These are phyloP conservation scores for Epithemia pelagica DNA, from an alignment of 108 stramenopile species.

Conservation along the genomic window DNA sequence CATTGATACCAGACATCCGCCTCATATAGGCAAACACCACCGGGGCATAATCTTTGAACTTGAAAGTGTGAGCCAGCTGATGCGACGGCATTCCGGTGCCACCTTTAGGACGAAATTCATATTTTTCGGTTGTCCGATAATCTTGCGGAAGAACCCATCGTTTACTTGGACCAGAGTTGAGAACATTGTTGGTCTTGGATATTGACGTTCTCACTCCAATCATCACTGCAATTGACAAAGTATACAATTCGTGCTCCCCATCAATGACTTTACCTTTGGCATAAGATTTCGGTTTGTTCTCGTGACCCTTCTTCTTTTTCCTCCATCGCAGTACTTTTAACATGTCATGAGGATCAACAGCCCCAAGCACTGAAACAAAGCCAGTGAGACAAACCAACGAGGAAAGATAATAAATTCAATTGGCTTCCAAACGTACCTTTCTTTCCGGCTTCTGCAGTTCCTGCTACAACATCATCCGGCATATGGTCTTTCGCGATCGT, in stretches of 20 bases:
- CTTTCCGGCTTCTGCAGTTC: constrained; percentile 33
- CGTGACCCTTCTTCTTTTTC: constrained; percentile 16
- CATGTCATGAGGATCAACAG: constrained; percentile 49
- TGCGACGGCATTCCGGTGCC: constrained; percentile 92
- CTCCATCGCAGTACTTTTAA: constrained; percentile 34
- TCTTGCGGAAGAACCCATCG: constrained; percentile 72
- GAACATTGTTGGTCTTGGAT: constrained; percentile 58
- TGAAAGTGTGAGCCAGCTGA: constrained; percentile 94
- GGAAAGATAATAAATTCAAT: neutral
- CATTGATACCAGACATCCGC: constrained; percentile 87
- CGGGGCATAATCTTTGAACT: constrained; percentile 97
- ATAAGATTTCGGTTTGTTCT: constrained; percentile 37
- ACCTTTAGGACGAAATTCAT: constrained; percentile 82
- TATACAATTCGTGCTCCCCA: constrained; percentile 90
- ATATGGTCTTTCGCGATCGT: constrained; percentile 14
- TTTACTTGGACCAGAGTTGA: constrained; percentile 33
- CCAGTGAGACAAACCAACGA: neutral
- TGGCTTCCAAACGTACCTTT: constrained; percentile 23
- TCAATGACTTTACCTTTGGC: constrained; percentile 91
- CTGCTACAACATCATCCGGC: constrained; percentile 36
- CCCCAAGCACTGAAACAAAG: constrained; percentile 22
- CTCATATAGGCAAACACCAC: constrained; percentile 84
- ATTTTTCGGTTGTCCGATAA: constrained; percentile 90
- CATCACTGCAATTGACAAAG: constrained; percentile 96
- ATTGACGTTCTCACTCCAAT: constrained; percentile 89